Evolutionary conservation across 2,329 filamentous ascomycete genomes (phyloP).

Genomic region (Xylariaceae sp.): DNA sequence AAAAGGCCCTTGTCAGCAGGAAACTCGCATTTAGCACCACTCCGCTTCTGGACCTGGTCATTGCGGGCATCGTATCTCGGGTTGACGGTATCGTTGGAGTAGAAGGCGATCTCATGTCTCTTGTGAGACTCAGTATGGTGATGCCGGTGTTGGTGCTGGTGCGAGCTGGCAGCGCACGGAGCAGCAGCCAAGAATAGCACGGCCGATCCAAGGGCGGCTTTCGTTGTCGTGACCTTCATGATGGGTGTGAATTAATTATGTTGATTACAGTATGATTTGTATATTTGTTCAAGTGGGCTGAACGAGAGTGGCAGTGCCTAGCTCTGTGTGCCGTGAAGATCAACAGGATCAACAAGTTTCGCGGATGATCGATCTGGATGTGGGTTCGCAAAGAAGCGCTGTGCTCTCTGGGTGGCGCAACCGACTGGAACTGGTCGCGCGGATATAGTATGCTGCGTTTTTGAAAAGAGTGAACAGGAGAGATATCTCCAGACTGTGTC

Average conservation of each 20-base stretch:
- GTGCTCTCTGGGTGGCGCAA: too few species aligned
- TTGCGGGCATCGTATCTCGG: constrained; percentile 25
- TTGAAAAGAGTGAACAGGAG: neutral
- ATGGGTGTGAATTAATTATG: constrained; percentile 20
- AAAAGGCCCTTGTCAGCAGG: constrained; percentile 64
- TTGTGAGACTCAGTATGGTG: constrained; percentile 26
- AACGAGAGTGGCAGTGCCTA: too few species aligned
- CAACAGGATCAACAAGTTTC: too few species aligned
- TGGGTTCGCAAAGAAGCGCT: too few species aligned
- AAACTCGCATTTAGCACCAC: constrained; percentile 54
- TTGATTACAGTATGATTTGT: neutral
- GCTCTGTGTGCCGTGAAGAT: too few species aligned
- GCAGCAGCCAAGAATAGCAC: constrained; percentile 42
- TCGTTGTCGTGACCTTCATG: constrained; percentile 52
- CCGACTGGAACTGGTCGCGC: too few species aligned
- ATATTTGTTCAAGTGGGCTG: neutral
- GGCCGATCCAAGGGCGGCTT: constrained; percentile 46
- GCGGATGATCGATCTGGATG: too few species aligned
- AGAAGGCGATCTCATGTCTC: constrained; percentile 32
- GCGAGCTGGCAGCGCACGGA: constrained; percentile 30
- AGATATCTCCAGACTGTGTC: neutral
- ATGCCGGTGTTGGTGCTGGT: constrained; percentile 36
- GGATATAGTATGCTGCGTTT: neutral
- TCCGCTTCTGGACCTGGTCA: constrained; percentile 45
- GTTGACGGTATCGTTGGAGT: constrained; percentile 19